These are phyloP conservation scores for Neophaeococcomyces mojaviensis DNA, from an alignment of 2,329 filamentous ascomycete species.

Conservation along the genomic window DNA sequence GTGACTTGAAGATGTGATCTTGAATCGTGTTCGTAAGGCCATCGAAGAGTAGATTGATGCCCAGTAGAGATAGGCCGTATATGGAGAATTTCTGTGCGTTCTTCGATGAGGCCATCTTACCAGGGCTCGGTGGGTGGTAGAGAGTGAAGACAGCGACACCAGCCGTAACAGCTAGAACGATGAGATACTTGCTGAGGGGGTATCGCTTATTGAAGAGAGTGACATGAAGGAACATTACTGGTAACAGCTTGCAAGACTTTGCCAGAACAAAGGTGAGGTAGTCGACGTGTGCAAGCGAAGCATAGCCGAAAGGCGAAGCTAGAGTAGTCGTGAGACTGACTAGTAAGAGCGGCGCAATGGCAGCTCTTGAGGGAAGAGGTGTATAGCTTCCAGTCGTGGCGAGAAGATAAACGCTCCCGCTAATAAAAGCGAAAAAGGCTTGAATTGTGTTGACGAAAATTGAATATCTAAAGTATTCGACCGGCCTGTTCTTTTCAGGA, in stretches of 20 bases:
- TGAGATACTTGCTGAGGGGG: constrained; percentile 91
- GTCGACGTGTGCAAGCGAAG: constrained; percentile 85
- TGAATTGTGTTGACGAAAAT: constrained; percentile 96
- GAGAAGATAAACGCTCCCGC: constrained; percentile 73
- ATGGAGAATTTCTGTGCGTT: constrained; percentile 59
- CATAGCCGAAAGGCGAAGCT: constrained; percentile 92
- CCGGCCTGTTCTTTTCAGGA: constrained; percentile 30
- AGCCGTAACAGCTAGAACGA: constrained; percentile 81
- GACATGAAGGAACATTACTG: constrained; percentile 94
- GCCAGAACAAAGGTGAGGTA: constrained; percentile 97
- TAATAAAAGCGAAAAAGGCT: constrained; percentile 75
- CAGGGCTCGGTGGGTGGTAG: constrained; percentile 59
- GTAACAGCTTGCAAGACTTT: constrained; percentile 96
- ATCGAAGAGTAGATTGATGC: constrained; percentile 88
- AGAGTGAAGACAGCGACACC: constrained; percentile 94
- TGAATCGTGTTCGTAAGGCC: constrained; percentile 94
- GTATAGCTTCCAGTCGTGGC: constrained; percentile 50
- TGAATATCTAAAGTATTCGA: constrained; percentile 80
- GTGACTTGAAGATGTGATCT: constrained; percentile 76
- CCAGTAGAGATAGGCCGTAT: constrained; percentile 68
- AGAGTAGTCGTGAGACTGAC: constrained; percentile 83
- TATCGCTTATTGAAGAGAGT: constrained; percentile 83
- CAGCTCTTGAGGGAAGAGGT: constrained; percentile 68
- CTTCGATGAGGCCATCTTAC: constrained; percentile 38
- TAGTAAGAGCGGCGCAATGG: constrained; percentile 70